Evolutionary conservation across 169 alveolate genomes (phyloP).

Genomic region (Plasmodium sp.): DNA sequence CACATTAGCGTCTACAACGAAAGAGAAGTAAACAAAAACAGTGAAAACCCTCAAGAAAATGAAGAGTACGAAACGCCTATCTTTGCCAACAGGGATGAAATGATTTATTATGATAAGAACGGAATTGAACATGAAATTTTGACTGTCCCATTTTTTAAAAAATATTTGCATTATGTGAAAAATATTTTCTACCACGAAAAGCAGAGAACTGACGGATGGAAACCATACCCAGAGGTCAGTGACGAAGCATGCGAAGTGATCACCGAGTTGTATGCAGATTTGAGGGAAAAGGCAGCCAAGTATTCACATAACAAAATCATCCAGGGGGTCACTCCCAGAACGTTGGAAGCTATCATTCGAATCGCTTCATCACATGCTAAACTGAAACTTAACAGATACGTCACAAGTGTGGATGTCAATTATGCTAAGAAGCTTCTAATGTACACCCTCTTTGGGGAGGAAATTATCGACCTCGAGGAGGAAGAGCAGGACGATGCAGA

Average conservation of each 20-base stretch:
- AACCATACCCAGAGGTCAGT: conserved; percentile 85
- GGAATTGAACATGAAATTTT: conserved; percentile 84
- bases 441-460: conserved; percentile 88
- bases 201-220: conserved; percentile 84
- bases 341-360: conserved; percentile 92
- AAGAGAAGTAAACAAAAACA: conserved; percentile 59
- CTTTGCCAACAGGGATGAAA: conserved; percentile 79
- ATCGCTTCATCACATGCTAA: conserved; percentile 92
- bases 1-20: conserved; percentile 71
- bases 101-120: conserved; percentile 80
- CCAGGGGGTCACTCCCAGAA: conserved; percentile 87
- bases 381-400: conserved; percentile 86
- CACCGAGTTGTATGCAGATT: conserved; percentile 81
- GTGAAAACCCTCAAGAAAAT: conserved; percentile 70
- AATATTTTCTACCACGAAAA: conserved; percentile 80
- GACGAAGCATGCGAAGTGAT: conserved; percentile 87
- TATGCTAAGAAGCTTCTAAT: conserved; percentile 85
- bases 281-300: conserved; percentile 81
- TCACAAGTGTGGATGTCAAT: conserved; percentile 84
- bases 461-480: conserved; percentile 48
- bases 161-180: conserved; percentile 84
- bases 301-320: conserved; percentile 77
- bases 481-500: conserved; percentile 44
- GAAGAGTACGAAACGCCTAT: conserved; percentile 78
- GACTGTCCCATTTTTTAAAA: conserved; percentile 80